Evolutionary conservation across 768 basidiomycete genomes (phyloP).

Genomic region (Tylopilus sp.): DNA sequence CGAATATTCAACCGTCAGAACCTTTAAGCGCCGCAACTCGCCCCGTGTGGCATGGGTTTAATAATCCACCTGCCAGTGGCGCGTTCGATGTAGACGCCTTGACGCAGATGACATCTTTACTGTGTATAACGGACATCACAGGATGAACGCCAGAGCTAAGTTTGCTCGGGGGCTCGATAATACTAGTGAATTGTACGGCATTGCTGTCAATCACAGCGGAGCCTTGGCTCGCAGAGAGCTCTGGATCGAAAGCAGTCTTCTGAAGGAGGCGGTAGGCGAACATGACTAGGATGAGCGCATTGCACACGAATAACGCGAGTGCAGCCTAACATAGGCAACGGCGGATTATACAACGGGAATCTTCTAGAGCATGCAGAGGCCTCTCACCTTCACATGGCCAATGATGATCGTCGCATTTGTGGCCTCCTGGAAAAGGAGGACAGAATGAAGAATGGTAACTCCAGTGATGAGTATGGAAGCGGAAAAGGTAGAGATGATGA

Average conservation of each 20-base stretch:
- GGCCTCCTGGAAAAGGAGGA: slow-evolving; percentile 14
- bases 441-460: slow-evolving; percentile 22
- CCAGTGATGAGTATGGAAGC: slow-evolving; percentile 21
- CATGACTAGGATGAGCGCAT: too few species aligned
- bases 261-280: too few species aligned
- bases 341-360: neutral
- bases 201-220: neutral
- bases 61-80: too few species aligned
- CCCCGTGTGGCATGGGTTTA: neutral
- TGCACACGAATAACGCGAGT: too few species aligned
- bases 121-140: neutral
- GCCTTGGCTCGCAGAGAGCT: neutral
- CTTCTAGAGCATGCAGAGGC: too few species aligned
- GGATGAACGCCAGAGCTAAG: too few species aligned
- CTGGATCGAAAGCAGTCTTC: neutral
- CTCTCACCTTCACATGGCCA: slow-evolving; percentile 23
- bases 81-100: neutral
- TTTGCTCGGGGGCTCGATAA: slow-evolving; percentile 18
- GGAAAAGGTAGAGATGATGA: slow-evolving; percentile 21
- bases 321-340: neutral
- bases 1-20: neutral
- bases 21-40: too few species aligned
- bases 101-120: neutral
- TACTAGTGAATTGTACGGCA: slow-evolving; percentile 13
- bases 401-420: slow-evolving; percentile 9